Percentiles rank a stretch among this genome's conserved stretches.
Conservation (phyloP, 2,329 filamentous ascomycete species). For the Claviceps paspali region DNA sequence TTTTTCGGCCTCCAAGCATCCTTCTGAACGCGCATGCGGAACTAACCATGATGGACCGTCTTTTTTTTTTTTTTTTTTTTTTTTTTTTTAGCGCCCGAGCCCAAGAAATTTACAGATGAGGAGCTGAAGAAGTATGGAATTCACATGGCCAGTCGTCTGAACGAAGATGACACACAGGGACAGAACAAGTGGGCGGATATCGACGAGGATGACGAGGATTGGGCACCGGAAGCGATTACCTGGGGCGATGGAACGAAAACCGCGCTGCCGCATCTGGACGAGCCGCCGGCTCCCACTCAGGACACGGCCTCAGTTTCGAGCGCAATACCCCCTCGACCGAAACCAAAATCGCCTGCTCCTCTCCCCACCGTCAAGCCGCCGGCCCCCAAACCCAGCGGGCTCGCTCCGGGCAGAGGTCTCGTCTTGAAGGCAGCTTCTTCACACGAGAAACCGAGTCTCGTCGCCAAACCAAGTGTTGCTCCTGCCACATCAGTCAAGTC, state of each 20-base stretch:
- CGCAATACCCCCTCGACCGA: slow-evolving; percentile 19
- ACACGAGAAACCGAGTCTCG: slow-evolving; percentile 55
- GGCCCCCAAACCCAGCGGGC: slow-evolving; percentile 27
- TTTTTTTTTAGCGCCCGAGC: slow-evolving; percentile 51
- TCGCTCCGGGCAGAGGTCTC: slow-evolving; percentile 43
- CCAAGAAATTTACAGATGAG: slow-evolving; percentile 74
- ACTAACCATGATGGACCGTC: slow-evolving; percentile 30
- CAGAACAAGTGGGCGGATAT: slow-evolving; percentile 83
- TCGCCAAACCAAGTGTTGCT: slow-evolving; percentile 53
- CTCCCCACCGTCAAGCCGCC: slow-evolving; percentile 21
- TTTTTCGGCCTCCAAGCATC: background rate
- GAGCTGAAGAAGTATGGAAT: slow-evolving; percentile 79
- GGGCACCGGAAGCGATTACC: slow-evolving; percentile 70
- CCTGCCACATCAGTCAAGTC: slow-evolving; percentile 64
- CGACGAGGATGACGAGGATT: slow-evolving; percentile 77
- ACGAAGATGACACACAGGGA: slow-evolving; percentile 57
- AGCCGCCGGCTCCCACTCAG: slow-evolving; percentile 19
- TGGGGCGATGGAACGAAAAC: slow-evolving; percentile 84
- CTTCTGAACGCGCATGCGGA: slow-evolving; percentile 1
- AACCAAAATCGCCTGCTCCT: slow-evolving; percentile 29
- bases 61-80: no score
- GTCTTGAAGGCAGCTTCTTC: slow-evolving; percentile 46
- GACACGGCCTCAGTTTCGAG: slow-evolving; percentile 13
- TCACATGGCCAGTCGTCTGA: slow-evolving; percentile 65
- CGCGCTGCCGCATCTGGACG: slow-evolving; percentile 50